Conservation (phyloP, 306 rosid genomes). For the Argentina anserina region DNA sequence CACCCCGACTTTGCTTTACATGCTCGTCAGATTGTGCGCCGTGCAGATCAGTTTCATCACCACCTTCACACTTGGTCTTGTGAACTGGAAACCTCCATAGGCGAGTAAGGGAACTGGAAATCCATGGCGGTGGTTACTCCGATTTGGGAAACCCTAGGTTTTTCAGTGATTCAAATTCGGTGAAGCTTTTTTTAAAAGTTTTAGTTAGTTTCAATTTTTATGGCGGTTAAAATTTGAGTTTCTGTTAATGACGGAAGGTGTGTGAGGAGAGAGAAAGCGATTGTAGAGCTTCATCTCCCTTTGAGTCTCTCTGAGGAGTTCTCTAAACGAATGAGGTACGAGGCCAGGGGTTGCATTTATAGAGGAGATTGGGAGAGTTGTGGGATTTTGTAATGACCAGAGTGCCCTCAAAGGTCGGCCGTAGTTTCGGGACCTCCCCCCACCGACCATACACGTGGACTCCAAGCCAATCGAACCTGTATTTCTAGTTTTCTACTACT, state of each 20-base stretch:
- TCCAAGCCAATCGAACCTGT: background rate
- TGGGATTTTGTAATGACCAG: background rate
- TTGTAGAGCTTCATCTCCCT: background rate
- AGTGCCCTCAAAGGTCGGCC: background rate
- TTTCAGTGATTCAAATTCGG: slow-evolving; percentile 13
- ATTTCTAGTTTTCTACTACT: too few species aligned
- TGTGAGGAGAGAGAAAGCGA: background rate
- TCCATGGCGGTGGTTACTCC: slow-evolving; percentile 67
- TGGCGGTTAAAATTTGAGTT: background rate
- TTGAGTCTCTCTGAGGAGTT: background rate
- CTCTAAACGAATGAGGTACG: background rate
- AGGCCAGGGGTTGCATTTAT: background rate
- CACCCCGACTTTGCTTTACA: slow-evolving; percentile 77
- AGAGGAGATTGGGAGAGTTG: background rate
- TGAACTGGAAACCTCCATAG: slow-evolving; percentile 95
- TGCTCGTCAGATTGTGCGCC: slow-evolving; percentile 59
- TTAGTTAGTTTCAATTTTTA: background rate
- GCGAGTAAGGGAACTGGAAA: slow-evolving; percentile 83
- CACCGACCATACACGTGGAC: background rate
- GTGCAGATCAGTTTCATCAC: slow-evolving; percentile 73
- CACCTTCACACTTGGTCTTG: slow-evolving; percentile 93
- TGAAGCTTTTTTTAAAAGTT: background rate
- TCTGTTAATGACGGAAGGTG: background rate
- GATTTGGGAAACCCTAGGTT: slow-evolving; percentile 30
- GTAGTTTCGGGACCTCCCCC: too few species aligned